Base-by-base conservation (phyloP, 176 grass and related monocot species). In the Alloteropsis semialata region DNA sequence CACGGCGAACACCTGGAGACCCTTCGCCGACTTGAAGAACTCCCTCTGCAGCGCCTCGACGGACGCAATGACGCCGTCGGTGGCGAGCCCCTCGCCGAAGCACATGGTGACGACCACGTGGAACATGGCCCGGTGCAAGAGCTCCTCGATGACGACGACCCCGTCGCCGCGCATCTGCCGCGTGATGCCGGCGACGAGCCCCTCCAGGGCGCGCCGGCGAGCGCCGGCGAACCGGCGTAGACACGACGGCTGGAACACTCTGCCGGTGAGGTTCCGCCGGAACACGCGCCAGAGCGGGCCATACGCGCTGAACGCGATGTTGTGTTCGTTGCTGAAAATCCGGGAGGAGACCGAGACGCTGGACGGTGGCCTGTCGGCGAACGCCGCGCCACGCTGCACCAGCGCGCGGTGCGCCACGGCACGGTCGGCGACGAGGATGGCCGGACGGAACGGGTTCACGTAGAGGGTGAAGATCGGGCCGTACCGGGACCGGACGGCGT, bases 191-290 rank as follows among this genome's bases (percentile, higher is more conserved):
- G 30, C 77, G 22, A 67, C 10, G 62, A 67, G 61, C 0, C 45
- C 32, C 0, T 1, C 7, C 2, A 27, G 21, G 6, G 74, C 63
- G 0, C 0, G 9, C 4, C 6, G 50, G 6, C 41, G 81, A 0
- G 64, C 83, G 3, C 8, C 29, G 51, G 39, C 74, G 64, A 21
- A 27, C 2, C 39, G 64, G 50, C 38, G 5, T 14, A 37, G 15
- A 64, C 39, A 21, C 5, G 64, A 78, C 29, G 74, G 83, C 9
- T 39, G 74, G 64, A 85, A 41, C 14, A 46, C 16, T 0, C 27
- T 58, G 15, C 22, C 51, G 39, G 73, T 45, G 73, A 84, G 82
- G 71, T 84, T 84, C 44, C 17, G 70, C 1, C 71, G 17, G 81
- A 84, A 45, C 32, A 10, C 45, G 45, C 44, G 57, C 71, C 81